phyloP scores from a whole-genome alignment of 805 yeast genomes.

The Lachancea lanzarotensis region DNA sequence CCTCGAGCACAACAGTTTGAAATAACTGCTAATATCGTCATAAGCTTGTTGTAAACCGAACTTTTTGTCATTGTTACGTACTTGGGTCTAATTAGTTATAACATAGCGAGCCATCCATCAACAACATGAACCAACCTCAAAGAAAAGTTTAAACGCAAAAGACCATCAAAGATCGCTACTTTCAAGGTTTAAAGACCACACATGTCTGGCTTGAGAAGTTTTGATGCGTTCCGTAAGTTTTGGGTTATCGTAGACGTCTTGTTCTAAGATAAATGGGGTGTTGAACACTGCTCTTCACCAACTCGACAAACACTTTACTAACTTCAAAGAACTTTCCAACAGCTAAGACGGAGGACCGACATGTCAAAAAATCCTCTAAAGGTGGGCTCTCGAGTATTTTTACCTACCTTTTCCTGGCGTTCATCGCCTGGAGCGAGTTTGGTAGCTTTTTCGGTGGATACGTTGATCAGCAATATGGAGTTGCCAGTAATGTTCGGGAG shows the following conservation, averaged over 20 bases:
- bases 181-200: not conserved
- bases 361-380: conserved; percentile 63
- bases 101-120: not conserved
- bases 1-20: conserved; percentile 3
- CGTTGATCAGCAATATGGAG: conserved; percentile 68
- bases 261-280: not conserved
- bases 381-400: conserved; percentile 71
- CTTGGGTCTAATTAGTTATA: not conserved
- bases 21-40: not conserved
- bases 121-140: not conserved
- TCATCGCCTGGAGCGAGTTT: conserved; percentile 75
- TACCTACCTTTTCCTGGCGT: conserved; percentile 53
- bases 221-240: conserved; percentile 66
- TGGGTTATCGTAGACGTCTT: not conserved
- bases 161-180: not conserved
- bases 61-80: not conserved
- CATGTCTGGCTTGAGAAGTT: conserved; percentile 41
- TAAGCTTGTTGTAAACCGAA: not conserved
- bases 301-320: conserved; percentile 1
- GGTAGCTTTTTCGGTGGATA: conserved; percentile 82
- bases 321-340: conserved; percentile 5
- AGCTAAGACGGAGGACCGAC: conserved; percentile 66
- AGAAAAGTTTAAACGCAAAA: not conserved
- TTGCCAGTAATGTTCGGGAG: conserved; percentile 54
- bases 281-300: not conserved